Base-by-base conservation (phyloP, 1,284 basidiomycete species). In the Filobasidium uniguttulatum region DNA sequence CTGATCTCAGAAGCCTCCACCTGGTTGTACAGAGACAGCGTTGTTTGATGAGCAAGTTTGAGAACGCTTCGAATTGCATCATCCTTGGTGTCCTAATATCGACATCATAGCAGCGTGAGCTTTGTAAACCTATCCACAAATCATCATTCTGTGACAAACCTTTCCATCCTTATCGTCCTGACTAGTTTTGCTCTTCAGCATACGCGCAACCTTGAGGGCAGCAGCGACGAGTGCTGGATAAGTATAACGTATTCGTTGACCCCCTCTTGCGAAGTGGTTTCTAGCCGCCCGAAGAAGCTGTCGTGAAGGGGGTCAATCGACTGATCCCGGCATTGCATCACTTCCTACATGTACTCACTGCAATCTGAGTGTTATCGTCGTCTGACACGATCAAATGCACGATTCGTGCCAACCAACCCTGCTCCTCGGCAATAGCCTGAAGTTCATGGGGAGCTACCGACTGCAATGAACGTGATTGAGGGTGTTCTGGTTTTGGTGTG, bases 321-420 rank as follows among this genome's bases (percentile, higher is more conserved):
- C n/a, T n/a, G n/a, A n/a, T n/a, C n/a, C n/a, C 5, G 29, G 17
- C 31, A 0, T 14, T 15, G 23, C 34, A 55, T 40, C 12, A 4
- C 22, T 6, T 7, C n/a, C n/a, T 33, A 17, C 41, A 23, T 5
- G 1, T 0, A 63, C 78, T 29, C 55, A 87, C 87, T 75, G 90
- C 83, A 56, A 86, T 90, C 61, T 94, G 90, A 15, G 82, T 78
- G 55, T 78, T 81, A 52, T 91, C 65, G 26, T 83, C 82, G 48
- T 93, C 85, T 1, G 85, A 77, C 20, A 80, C 74, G 78, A 96
- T 91, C 28, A 94, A 65, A 72, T 96, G 90, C 3, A 96, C 83
- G 84, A 96, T 93, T 55, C 90, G 74, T 20, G 90, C 89, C 14
- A 94, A 80, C 90, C 90, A 96, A 0, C 90, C 91, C 61, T 96